Evolutionary conservation across 2,329 filamentous ascomycete genomes (phyloP).

Genomic region (Colletotrichum horii): DNA sequence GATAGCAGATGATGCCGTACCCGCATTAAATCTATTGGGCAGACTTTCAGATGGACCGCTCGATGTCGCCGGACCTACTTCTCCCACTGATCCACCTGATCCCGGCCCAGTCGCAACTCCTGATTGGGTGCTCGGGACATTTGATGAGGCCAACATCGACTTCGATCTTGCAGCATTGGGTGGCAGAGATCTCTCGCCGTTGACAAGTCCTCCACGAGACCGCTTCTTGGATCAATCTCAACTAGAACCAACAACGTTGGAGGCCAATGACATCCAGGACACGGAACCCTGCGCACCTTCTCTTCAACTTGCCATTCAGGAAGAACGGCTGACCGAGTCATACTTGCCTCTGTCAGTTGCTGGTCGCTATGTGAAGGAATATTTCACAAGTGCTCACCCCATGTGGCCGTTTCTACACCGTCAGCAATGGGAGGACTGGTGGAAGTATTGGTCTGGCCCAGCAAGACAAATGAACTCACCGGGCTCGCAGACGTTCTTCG

Average conservation of each 20-base stretch:
- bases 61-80: not conserved
- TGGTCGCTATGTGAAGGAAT: not conserved
- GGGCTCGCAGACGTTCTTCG: not conserved
- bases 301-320: not conserved
- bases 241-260: not conserved
- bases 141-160: not conserved
- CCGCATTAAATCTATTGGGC: not conserved
- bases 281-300: not conserved
- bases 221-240: not conserved
- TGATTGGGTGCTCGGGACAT: not conserved
- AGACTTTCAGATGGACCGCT: not conserved
- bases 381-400: not conserved
- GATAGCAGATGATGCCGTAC: not conserved
- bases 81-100: not conserved
- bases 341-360: not conserved
- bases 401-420: not conserved
- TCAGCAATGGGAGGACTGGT: not conserved
- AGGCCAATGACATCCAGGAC: not conserved
- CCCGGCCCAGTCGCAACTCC: not conserved
- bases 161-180: not conserved
- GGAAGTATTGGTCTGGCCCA: not conserved
- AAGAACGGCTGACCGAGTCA: not conserved
- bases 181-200: not conserved
- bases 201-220: not conserved
- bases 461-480: not conserved